These are phyloP conservation scores for Colletotrichum tropicale DNA, from an alignment of 2,329 filamentous ascomycete species.

Conservation along the genomic window DNA sequence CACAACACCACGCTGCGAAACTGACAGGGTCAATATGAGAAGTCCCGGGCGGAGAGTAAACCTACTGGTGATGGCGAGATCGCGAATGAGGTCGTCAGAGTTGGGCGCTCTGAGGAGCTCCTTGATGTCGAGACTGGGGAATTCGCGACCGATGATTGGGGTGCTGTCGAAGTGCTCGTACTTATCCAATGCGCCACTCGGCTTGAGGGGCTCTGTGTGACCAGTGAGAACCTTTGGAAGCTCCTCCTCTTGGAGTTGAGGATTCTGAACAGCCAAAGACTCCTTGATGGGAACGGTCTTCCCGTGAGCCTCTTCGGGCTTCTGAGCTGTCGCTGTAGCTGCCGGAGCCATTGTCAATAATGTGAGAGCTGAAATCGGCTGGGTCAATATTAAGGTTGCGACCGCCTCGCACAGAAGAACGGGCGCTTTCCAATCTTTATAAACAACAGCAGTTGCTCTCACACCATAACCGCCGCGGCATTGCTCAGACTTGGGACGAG, in stretches of 20 bases:
- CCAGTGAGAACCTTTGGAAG: slow-evolving; percentile 13
- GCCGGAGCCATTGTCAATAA: slow-evolving; percentile 13
- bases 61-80: slow-evolving; percentile 71
- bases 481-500: not conserved
- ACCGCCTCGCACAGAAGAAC: too few relatives aligned
- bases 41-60: rapidly evolving
- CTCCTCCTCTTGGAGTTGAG: not conserved
- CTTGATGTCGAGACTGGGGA: slow-evolving; percentile 59
- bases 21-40: slow-evolving; percentile 34
- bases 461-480: not conserved
- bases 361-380: not conserved
- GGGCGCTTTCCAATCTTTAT: not conserved
- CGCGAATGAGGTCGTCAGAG: slow-evolving; percentile 66
- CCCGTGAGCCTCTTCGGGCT: not conserved
- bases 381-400: not conserved
- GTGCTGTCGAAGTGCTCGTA: slow-evolving; percentile 64
- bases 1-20: slow-evolving; percentile 72
- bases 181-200: slow-evolving; percentile 53
- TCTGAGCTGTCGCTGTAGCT: slow-evolving; percentile 8
- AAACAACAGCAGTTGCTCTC: not conserved
- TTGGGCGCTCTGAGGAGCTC: slow-evolving; percentile 67
- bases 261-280: not conserved
- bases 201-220: slow-evolving; percentile 45
- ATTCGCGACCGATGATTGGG: slow-evolving; percentile 67
- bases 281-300: slow-evolving; percentile 2